Evolutionary conservation across 2,329 filamentous ascomycete species (phyloP).

Genomic region (Xylariales sp.): DNA sequence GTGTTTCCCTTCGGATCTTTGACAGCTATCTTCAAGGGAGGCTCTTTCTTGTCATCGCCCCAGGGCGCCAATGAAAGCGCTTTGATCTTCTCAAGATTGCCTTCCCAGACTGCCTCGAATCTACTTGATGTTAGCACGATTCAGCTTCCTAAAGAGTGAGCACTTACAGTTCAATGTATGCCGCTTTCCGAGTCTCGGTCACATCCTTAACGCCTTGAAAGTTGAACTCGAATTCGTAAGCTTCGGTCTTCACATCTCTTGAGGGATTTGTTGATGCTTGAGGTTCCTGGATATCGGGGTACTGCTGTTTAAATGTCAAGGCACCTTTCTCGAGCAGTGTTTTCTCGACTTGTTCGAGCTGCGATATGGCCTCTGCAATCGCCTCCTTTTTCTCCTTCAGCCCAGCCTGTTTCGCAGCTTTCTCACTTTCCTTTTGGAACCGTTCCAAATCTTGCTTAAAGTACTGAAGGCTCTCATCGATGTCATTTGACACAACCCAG

Average conservation of each 20-base stretch:
- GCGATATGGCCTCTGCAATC: conserved; percentile 44
- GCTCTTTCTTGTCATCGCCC: conserved; percentile 46
- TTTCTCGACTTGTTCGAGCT: conserved; percentile 52
- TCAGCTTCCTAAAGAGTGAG: not conserved
- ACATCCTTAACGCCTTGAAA: conserved; percentile 52
- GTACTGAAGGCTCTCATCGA: conserved; percentile 26
- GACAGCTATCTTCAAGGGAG: conserved; percentile 61
- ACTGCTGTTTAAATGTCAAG: conserved; percentile 62
- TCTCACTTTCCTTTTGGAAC: conserved; percentile 31
- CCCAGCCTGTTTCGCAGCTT: conserved; percentile 25
- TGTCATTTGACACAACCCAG: conserved; percentile 43
- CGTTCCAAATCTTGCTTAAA: conserved; percentile 28
- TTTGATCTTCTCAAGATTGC: conserved; percentile 64
- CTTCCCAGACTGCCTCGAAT: conserved; percentile 69
- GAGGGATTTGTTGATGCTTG: not conserved
- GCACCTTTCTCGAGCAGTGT: conserved; percentile 53
- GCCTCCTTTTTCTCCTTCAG: conserved; percentile 50
- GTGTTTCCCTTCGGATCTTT: conserved; percentile 44
- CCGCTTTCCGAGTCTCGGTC: conserved; percentile 49
- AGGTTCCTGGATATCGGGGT: conserved; percentile 45
- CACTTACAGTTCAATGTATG: conserved; percentile 60
- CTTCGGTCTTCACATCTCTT: conserved; percentile 9
- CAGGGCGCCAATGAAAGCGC: conserved; percentile 56
- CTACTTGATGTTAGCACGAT: conserved; percentile 27
- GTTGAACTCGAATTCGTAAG: conserved; percentile 44